Percentiles rank a stretch among this genome's conserved stretches.
These are phyloP conservation scores for Naganishia cerealis DNA, from an alignment of 1,284 basidiomycete genomes.

Conservation along the genomic window DNA sequence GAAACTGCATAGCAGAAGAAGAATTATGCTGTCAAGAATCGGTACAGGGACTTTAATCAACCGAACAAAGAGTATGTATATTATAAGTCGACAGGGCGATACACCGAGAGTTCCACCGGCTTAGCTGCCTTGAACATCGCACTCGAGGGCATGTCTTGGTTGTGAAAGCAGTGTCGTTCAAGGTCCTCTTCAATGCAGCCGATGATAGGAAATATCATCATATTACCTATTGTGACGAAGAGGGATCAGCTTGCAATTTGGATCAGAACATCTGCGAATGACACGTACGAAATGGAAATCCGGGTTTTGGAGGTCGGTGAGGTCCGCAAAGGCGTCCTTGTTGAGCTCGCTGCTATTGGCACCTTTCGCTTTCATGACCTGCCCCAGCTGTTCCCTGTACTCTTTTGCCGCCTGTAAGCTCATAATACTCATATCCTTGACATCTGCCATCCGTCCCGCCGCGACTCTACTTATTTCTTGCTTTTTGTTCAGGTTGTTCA, in stretches of 20 bases:
- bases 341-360: constrained; percentile 8
- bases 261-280: not conserved
- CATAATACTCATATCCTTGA: constrained; percentile 49
- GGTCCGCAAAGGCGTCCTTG: constrained; percentile 2
- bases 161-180: too few species aligned
- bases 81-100: too few species aligned
- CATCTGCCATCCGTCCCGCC: constrained; percentile 43
- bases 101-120: too few species aligned
- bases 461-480: constrained; percentile 45
- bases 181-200: too few species aligned
- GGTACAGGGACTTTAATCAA: too few species aligned
- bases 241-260: not conserved
- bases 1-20: too few species aligned
- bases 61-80: too few species aligned
- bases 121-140: too few species aligned
- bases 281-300: constrained; percentile 9
- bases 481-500: constrained; percentile 42
- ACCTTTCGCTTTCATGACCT: constrained; percentile 36
- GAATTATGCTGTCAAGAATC: too few species aligned
- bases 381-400: constrained; percentile 38
- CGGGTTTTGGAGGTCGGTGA: constrained; percentile 6
- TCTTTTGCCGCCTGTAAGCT: constrained; percentile 38
- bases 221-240: not conserved
- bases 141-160: too few species aligned
- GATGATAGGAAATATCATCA: not conserved